These are phyloP conservation scores for Populus deltoides DNA, from an alignment of 345 rosid species.

Conservation along the genomic window DNA sequence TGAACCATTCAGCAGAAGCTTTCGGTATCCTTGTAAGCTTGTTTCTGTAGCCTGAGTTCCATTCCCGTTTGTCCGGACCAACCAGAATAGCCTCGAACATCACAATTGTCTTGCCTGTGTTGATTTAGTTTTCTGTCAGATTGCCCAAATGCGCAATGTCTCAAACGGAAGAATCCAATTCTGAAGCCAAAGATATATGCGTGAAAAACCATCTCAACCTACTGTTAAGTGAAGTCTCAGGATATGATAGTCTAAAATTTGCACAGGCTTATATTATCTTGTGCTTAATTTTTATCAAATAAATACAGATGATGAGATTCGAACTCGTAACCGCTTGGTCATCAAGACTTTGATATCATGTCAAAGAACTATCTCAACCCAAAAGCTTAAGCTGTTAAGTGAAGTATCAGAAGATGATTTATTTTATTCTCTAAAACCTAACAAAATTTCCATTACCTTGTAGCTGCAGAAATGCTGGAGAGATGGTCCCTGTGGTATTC, in stretches of 20 bases:
- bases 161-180: neutral
- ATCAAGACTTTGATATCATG: no score
- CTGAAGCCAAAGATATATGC: neutral
- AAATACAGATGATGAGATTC: no score
- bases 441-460: constrained; percentile 41
- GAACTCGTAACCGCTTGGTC: no score
- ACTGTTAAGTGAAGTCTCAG: no score
- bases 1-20: constrained; percentile 78
- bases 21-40: constrained; percentile 83
- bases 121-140: constrained; percentile 2
- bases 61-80: constrained; percentile 99
- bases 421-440: no score
- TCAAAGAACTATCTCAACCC: no score
- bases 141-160: neutral
- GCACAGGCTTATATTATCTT: no score
- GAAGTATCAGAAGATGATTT: no score
- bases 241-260: no score
- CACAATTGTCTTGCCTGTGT: constrained; percentile 59
- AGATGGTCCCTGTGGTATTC: constrained; percentile 78
- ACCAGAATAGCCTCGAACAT: constrained; percentile 67
- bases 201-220: no score
- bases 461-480: constrained; percentile 82
- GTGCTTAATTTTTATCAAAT: no score
- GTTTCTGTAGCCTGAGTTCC: constrained; percentile 82
- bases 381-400: no score